Evolutionary conservation across 305 asterid genomes (phyloP).

Genomic region (Fraxinus paxiana): DNA sequence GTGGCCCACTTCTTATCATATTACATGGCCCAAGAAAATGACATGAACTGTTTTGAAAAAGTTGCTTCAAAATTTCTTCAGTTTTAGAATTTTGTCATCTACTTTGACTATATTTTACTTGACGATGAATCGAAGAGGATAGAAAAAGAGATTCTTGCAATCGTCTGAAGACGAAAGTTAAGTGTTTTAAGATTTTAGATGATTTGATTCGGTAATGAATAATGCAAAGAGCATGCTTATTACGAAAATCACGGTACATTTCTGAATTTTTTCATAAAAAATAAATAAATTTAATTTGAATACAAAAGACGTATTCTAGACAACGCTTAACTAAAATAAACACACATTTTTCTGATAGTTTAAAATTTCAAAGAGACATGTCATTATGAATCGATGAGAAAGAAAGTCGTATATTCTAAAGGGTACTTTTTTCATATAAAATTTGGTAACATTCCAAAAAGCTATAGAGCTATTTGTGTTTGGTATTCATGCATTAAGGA

Average conservation of each 20-base stretch:
- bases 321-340: neutral
- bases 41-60: neutral
- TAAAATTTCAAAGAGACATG: neutral
- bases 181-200: neutral
- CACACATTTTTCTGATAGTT: neutral
- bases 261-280: too few species aligned
- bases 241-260: neutral
- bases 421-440: neutral
- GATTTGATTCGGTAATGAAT: neutral
- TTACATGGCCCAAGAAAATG: neutral
- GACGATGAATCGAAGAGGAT: neutral
- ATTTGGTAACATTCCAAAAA: neutral
- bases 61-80: neutral
- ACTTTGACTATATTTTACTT: neutral
- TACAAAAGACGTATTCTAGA: neutral
- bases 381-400: neutral
- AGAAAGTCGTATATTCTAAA: neutral
- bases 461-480: neutral
- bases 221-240: neutral
- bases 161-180: neutral
- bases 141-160: neutral
- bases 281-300: neutral
- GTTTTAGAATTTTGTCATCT: neutral
- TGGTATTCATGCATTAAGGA: neutral
- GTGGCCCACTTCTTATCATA: neutral